A percentile compares a stretch with the other conserved stretches of the same genome.
phyloP scores from a whole-genome alignment of 441 rosid species.

The Rhodomyrtus psidioides region DNA sequence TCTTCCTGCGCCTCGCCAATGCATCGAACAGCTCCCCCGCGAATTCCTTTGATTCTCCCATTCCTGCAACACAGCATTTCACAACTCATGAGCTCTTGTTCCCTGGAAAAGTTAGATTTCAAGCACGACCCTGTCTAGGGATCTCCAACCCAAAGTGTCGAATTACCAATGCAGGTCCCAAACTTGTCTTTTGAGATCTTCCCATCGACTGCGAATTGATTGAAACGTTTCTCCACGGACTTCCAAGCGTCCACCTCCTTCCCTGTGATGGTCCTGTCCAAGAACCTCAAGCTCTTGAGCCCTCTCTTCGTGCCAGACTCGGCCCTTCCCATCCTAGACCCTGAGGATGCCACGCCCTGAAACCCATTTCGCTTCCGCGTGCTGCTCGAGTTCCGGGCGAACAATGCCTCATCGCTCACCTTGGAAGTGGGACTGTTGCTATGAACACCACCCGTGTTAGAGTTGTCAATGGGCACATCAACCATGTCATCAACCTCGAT shows the following conservation, averaged over 20 bases:
- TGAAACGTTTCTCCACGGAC: conserved; percentile 13
- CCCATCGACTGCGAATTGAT: conserved; percentile 1
- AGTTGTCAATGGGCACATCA: neutral
- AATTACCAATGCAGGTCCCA: conserved; percentile 8
- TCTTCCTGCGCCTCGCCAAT: conserved; percentile 56
- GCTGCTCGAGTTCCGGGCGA: neutral
- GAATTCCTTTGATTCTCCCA: conserved; percentile 86
- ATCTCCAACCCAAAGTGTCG: neutral
- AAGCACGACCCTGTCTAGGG: neutral
- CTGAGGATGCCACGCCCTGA: neutral
- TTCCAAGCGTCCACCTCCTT: conserved; percentile 12
- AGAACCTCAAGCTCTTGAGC: conserved; percentile 12
- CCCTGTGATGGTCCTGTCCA: conserved; percentile 6
- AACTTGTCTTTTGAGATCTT: conserved; percentile 5
- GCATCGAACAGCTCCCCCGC: conserved; percentile 67
- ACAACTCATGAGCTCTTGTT: neutral
- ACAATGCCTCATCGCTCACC: neutral
- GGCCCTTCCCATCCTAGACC: neutral
- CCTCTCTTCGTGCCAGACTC: neutral
- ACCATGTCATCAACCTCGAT: neutral
- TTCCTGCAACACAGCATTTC: conserved; percentile 32
- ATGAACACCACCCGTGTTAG: neutral
- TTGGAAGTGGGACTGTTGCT: neutral
- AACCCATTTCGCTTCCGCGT: neutral
- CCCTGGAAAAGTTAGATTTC: neutral